Percentiles rank a stretch among this genome's conserved stretches.
phyloP scores from a whole-genome alignment of 768 basidiomycete species.

The Pholiota molesta region DNA sequence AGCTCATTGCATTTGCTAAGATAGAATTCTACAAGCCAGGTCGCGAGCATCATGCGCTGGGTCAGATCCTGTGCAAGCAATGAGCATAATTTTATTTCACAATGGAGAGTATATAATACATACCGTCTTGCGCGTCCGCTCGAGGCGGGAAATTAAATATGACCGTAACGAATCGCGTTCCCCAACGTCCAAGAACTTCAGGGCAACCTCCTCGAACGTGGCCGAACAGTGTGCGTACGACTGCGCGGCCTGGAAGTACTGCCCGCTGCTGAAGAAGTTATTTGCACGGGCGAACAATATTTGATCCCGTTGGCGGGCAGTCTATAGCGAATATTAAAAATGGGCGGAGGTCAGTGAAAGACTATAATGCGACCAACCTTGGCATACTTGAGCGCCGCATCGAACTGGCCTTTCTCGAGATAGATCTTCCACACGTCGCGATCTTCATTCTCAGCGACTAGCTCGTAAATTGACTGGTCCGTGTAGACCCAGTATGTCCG shows the following conservation, averaged over 20 bases:
- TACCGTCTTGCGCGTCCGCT: constrained; percentile 82
- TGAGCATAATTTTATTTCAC: neutral
- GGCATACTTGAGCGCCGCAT: constrained; percentile 78
- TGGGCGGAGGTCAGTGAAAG: neutral
- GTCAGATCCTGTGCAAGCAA: constrained; percentile 69
- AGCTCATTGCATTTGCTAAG: constrained; percentile 95
- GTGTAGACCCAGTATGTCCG: constrained; percentile 96
- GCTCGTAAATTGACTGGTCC: constrained; percentile 84
- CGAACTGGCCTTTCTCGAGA: constrained; percentile 75
- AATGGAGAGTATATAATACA: constrained; percentile 26
- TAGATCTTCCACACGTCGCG: constrained; percentile 95
- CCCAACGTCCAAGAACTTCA: constrained; percentile 87
- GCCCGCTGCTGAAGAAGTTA: constrained; percentile 73
- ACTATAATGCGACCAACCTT: constrained; percentile 53
- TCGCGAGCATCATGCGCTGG: constrained; percentile 96
- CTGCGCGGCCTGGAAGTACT: constrained; percentile 91
- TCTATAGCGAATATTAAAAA: constrained; percentile 46
- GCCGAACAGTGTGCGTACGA: constrained; percentile 89
- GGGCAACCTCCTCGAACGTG: constrained; percentile 87
- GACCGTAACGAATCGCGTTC: constrained; percentile 91
- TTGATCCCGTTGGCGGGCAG: constrained; percentile 82
- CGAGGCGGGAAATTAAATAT: constrained; percentile 86
- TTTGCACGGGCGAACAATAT: constrained; percentile 85
- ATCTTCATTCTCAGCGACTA: constrained; percentile 85
- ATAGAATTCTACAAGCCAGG: constrained; percentile 98